A percentile compares a stretch with the other conserved stretches of the same genome.
Evolutionary conservation across 495 filamentous ascomycete species (phyloP).

Genomic region (Trichoderma reesei): DNA sequence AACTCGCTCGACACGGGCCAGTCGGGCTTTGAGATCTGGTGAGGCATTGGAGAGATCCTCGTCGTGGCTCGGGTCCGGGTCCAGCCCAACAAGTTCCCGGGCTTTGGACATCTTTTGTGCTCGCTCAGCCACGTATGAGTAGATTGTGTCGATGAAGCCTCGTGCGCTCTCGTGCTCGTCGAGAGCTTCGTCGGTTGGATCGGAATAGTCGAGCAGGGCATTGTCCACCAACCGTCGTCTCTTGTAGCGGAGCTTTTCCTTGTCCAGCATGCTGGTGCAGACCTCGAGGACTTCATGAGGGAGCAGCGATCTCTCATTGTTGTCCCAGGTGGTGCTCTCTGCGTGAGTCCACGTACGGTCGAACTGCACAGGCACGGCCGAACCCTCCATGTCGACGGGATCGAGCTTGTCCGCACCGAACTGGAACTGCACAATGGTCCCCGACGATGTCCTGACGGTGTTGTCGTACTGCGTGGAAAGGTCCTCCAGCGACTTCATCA

Average conservation of each 20-base stretch:
- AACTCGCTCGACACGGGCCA: conserved; percentile 49
- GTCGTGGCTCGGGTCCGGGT: conserved; percentile 16
- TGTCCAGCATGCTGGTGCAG: conserved; percentile 52
- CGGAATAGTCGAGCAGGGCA: conserved; percentile 50
- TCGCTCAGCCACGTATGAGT: conserved; percentile 49
- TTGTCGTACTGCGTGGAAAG: conserved; percentile 84
- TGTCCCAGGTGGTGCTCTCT: conserved; percentile 67
- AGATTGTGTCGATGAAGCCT: conserved; percentile 68
- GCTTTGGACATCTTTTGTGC: conserved; percentile 40
- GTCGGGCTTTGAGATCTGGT: conserved; percentile 9
- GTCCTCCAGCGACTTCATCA: conserved; percentile 98
- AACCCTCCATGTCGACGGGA: conserved; percentile 95
- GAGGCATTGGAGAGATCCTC: not conserved
- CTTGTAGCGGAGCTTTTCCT: conserved; percentile 53
- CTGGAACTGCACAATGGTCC: conserved; percentile 87
- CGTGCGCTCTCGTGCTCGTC: conserved; percentile 81
- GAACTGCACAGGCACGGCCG: conserved; percentile 86
- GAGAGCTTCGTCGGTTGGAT: conserved; percentile 53
- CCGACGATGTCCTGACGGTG: conserved; percentile 82
- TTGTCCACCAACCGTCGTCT: conserved; percentile 44
- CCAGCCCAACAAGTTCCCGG: conserved; percentile 33
- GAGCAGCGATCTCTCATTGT: conserved; percentile 57
- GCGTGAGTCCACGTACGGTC: conserved; percentile 84
- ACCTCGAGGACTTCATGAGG: conserved; percentile 63
- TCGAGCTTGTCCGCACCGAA: conserved; percentile 93